These are phyloP conservation scores for sunflower (Helianthus annuus) DNA, from an alignment of 129 eudicot species.

Conservation along the genomic window DNA sequence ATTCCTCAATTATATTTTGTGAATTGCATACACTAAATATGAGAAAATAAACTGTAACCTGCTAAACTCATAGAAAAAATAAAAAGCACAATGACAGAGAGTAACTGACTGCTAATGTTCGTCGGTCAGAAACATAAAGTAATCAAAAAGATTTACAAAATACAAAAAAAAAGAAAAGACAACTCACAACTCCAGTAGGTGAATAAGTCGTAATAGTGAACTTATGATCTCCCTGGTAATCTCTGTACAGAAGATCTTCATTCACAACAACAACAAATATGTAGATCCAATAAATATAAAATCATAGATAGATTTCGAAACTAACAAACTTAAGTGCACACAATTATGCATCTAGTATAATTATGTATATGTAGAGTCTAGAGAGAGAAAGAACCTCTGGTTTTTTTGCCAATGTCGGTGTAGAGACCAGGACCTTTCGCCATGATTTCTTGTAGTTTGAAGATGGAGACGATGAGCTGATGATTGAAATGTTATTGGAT, in stretches of 20 bases:
- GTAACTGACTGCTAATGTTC: not conserved
- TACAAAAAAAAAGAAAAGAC: not conserved
- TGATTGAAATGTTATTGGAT: not conserved
- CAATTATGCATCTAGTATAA: too few species aligned
- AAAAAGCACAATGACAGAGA: not conserved
- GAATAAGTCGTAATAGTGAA: slow-evolving; percentile 42
- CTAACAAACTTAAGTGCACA: too few species aligned
- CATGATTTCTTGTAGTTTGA: slow-evolving; percentile 39
- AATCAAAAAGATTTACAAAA: slow-evolving; percentile 27
- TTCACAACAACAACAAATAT: too few species aligned
- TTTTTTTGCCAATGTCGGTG: slow-evolving; percentile 71
- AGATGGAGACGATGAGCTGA: slow-evolving; percentile 14
- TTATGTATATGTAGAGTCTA: not conserved
- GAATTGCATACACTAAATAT: too few species aligned
- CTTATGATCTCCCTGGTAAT: too few species aligned
- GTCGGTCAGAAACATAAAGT: not conserved
- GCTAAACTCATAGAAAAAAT: too few species aligned
- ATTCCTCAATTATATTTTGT: too few species aligned
- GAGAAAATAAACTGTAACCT: too few species aligned
- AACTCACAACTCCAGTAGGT: slow-evolving; percentile 81
- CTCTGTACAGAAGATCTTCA: too few species aligned
- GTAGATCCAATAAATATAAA: too few species aligned
- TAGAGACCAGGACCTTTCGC: slow-evolving; percentile 93
- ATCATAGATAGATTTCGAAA: too few species aligned
- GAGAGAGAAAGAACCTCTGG: slow-evolving; percentile 56